A percentile compares a stretch with the other conserved stretches of the same genome.
Evolutionary conservation across 1,284 basidiomycete species (phyloP).

Genomic region (Ustilago tritici): DNA sequence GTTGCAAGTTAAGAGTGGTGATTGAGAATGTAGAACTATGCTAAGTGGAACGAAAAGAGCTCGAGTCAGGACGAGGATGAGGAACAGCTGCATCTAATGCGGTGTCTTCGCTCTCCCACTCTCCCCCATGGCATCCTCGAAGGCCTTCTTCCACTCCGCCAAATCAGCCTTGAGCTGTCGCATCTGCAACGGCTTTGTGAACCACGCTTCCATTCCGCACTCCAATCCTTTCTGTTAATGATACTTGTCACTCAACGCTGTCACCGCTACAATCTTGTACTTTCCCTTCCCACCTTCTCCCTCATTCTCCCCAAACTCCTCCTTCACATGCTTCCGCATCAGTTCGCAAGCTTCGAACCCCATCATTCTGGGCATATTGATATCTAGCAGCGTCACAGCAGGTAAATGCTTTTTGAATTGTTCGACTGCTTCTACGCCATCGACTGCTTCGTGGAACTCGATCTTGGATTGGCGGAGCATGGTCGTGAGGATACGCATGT

Average conservation of each 20-base stretch:
- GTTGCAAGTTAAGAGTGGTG: too few species aligned
- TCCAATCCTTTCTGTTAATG: constrained; percentile 46
- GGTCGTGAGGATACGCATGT: constrained; percentile 52
- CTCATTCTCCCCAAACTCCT: constrained; percentile 4
- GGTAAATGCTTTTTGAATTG: constrained; percentile 49
- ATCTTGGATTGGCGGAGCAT: constrained; percentile 48
- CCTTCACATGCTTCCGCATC: constrained; percentile 39
- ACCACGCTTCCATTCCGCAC: constrained; percentile 57
- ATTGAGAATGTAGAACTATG: neutral
- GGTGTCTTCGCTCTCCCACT: neutral
- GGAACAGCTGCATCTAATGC: neutral
- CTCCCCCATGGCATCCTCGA: constrained; percentile 17
- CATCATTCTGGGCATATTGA: constrained; percentile 61
- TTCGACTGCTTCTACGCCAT: constrained; percentile 56
- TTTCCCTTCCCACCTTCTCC: constrained; percentile 1
- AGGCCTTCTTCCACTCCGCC: constrained; percentile 38
- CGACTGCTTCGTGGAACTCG: constrained; percentile 42
- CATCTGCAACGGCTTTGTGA: constrained; percentile 51
- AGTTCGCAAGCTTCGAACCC: constrained; percentile 55
- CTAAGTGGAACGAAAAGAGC: neutral
- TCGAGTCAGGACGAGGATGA: neutral
- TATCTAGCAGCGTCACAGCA: constrained; percentile 55
- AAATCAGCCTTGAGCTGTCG: constrained; percentile 30
- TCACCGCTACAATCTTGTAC: constrained; percentile 55
- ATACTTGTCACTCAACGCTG: constrained; percentile 39